Evolutionary conservation across 192 early-diverging fungal genomes (phyloP).

Genomic region (Haplosporangium gracile): DNA sequence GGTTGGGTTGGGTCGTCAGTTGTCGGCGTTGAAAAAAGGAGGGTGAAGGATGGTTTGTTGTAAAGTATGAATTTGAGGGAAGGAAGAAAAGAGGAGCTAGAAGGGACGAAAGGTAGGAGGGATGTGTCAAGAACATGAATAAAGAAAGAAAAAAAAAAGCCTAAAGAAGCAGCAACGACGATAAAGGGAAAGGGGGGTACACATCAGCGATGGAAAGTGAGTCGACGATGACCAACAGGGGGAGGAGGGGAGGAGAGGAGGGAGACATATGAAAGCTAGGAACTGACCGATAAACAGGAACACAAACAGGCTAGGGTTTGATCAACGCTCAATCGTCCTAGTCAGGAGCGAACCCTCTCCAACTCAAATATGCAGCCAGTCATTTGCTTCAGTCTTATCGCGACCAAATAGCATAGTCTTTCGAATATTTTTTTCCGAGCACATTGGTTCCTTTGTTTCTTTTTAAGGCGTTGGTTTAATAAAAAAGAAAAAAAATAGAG

Average conservation of each 20-base stretch:
- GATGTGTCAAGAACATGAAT: background rate
- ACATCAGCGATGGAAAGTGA: background rate
- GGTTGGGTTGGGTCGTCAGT: too few species aligned
- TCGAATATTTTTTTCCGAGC: background rate
- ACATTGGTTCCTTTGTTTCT: background rate
- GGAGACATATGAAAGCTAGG: background rate
- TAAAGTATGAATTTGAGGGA: background rate
- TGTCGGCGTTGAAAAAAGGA: background rate
- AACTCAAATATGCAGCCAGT: background rate
- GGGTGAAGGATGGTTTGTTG: background rate
- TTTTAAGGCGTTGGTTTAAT: background rate
- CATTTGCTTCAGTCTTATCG: background rate
- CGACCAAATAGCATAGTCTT: background rate
- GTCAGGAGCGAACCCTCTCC: background rate
- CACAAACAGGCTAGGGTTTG: conserved; percentile 3
- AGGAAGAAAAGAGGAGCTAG: background rate
- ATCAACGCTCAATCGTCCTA: background rate
- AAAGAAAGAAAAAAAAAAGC: background rate
- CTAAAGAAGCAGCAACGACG: background rate
- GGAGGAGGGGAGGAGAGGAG: background rate
- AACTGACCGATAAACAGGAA: background rate
- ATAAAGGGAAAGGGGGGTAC: background rate
- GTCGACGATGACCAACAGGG: background rate
- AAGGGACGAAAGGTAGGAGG: background rate
- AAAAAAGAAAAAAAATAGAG: background rate